phyloP scores from a whole-genome alignment of 495 filamentous ascomycete species.

The Penicillium silybi region DNA sequence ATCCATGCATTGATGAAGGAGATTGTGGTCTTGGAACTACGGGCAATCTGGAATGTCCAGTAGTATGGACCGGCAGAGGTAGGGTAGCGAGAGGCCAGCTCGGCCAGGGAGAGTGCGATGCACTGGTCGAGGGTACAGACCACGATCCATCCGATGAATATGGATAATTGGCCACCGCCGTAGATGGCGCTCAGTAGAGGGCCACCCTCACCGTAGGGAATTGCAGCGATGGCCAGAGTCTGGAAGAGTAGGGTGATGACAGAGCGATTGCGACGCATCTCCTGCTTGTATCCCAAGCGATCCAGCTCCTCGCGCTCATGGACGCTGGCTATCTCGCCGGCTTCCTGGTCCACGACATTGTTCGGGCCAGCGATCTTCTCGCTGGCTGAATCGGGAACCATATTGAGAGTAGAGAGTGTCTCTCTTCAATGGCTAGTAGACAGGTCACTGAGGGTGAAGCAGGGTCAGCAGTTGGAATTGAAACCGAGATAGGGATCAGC shows the following conservation, averaged over 20 bases:
- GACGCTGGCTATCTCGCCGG: constrained; percentile 11
- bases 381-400: neutral
- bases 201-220: constrained; percentile 46
- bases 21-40: constrained; percentile 33
- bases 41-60: constrained; percentile 43
- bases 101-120: constrained; percentile 41
- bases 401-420: neutral
- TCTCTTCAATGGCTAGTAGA: neutral
- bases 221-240: constrained; percentile 39
- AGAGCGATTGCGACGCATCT: constrained; percentile 37
- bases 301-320: constrained; percentile 26
- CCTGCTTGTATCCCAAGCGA: constrained; percentile 35
- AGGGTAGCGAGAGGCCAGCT: constrained; percentile 47
- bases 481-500: neutral
- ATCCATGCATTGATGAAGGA: constrained; percentile 67
- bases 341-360: constrained; percentile 10
- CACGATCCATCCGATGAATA: constrained; percentile 43
- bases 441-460: neutral
- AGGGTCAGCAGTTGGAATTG: neutral
- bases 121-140: constrained; percentile 37
- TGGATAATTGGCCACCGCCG: constrained; percentile 38
- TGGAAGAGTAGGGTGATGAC: constrained; percentile 35
- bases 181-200: constrained; percentile 42
- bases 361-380: neutral
- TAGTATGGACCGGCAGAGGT: constrained; percentile 50